Conservation (phyloP, 768 basidiomycete species). For the Suillus luteus region DNA sequence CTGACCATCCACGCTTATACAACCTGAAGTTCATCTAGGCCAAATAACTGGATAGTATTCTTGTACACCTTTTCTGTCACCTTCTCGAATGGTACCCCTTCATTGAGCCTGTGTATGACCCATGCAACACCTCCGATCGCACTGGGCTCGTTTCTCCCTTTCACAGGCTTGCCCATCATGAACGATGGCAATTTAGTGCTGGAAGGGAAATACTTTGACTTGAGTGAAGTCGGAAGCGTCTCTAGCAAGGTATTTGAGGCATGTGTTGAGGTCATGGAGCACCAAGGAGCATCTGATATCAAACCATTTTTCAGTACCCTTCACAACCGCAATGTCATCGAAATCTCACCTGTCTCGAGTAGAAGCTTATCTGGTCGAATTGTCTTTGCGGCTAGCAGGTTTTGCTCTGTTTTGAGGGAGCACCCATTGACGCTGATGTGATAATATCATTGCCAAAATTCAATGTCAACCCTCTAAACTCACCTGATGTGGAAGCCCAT, state of each 20-base stretch:
- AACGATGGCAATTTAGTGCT: conserved; percentile 60
- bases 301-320: conserved; percentile 7
- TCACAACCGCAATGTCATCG: not conserved
- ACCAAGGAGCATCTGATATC: conserved; percentile 67
- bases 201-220: conserved; percentile 51
- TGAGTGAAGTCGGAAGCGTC: conserved; percentile 48
- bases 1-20: not conserved
- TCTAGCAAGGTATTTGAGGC: conserved; percentile 55
- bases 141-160: conserved; percentile 76
- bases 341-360: conserved; percentile 68
- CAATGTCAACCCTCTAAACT: conserved; percentile 3
- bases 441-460: not conserved
- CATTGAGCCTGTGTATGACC: conserved; percentile 55
- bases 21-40: conserved; percentile 40
- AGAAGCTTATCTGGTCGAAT: conserved; percentile 64
- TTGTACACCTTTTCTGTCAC: conserved; percentile 59
- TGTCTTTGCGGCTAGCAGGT: conserved; percentile 52
- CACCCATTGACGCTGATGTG: conserved; percentile 67
- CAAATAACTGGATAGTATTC: conserved; percentile 66
- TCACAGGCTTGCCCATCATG: conserved; percentile 59
- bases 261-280: conserved; percentile 66
- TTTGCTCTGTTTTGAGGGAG: conserved; percentile 70
- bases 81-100: conserved; percentile 51
- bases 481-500: conserved; percentile 75
- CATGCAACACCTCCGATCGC: conserved; percentile 71